Conservation (phyloP, 306 rosid species). For the Fragaria iinumae region DNA sequence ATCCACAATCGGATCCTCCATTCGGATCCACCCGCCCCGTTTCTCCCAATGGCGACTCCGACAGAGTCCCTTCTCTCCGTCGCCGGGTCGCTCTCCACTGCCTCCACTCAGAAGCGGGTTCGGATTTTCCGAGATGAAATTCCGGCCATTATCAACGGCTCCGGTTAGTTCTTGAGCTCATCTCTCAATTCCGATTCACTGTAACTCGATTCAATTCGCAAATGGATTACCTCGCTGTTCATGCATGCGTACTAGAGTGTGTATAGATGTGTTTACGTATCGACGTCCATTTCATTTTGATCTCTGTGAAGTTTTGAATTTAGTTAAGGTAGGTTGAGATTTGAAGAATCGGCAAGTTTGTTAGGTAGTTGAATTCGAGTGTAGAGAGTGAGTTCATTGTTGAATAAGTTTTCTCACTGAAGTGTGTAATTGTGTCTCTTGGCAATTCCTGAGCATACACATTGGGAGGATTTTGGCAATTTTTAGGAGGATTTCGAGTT, state of each 20-base stretch:
- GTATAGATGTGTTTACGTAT: not conserved
- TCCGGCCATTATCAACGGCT: constrained; percentile 44
- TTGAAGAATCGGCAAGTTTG: not conserved
- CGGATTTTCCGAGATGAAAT: constrained; percentile 68
- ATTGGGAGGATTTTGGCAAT: not conserved
- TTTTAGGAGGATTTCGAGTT: not conserved
- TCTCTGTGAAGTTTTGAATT: not conserved
- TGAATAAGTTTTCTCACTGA: not conserved
- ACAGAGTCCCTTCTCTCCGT: constrained; percentile 53
- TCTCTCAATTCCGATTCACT: not conserved
- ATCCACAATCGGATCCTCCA: constrained; percentile 15
- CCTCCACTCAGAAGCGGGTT: constrained; percentile 65
- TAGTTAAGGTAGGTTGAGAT: not conserved
- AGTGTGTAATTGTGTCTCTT: not conserved
- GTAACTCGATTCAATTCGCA: not conserved
- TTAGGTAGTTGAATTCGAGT: not conserved
- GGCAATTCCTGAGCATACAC: not conserved
- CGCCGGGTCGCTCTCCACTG: constrained; percentile 55
- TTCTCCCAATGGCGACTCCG: constrained; percentile 60
- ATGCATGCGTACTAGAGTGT: not conserved
- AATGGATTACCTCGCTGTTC: not conserved
- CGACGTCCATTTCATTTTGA: not conserved
- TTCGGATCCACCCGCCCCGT: constrained; percentile 28
- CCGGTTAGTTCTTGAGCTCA: constrained; percentile 44
- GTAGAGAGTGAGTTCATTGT: not conserved